These are phyloP conservation scores for Lomentospora prolificans DNA, from an alignment of 2,329 filamentous ascomycete species.

Conservation along the genomic window DNA sequence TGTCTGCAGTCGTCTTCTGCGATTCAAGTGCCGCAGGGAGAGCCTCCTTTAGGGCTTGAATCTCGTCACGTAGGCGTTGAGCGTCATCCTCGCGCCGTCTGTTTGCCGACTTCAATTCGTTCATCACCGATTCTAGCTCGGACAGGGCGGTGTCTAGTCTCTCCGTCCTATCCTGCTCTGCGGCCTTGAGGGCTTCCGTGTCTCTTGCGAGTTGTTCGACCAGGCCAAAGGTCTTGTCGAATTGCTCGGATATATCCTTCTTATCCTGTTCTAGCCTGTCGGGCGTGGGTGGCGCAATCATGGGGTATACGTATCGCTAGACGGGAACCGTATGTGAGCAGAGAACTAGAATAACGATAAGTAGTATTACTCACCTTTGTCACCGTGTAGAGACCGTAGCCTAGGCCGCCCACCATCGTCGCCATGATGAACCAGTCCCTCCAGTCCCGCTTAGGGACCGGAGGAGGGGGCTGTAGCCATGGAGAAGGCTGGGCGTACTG, in stretches of 20 bases:
- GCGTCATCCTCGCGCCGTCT: constrained; percentile 79
- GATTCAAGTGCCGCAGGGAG: constrained; percentile 84
- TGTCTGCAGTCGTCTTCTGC: constrained; percentile 77
- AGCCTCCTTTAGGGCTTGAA: constrained; percentile 69
- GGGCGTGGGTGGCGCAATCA: constrained; percentile 87
- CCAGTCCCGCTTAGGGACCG: constrained; percentile 78
- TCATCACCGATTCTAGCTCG: constrained; percentile 76
- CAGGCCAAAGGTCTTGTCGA: constrained; percentile 81
- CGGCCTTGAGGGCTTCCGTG: constrained; percentile 75
- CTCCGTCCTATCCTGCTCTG: constrained; percentile 76
- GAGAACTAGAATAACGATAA: not conserved
- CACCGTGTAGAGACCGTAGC: constrained; percentile 80
- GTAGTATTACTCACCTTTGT: constrained; percentile 54
- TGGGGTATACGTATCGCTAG: constrained; percentile 79
- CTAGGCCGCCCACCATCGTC: constrained; percentile 79
- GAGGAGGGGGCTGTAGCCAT: constrained; percentile 42
- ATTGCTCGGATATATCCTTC: constrained; percentile 81
- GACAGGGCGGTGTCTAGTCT: constrained; percentile 70
- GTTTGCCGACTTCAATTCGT: constrained; percentile 71
- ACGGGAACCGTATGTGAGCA: not conserved
- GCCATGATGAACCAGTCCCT: constrained; percentile 99
- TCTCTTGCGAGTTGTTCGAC: constrained; percentile 89
- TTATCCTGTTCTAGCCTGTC: constrained; percentile 94
- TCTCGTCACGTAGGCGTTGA: constrained; percentile 75
- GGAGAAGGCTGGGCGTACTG: constrained; percentile 38